phyloP scores from a whole-genome alignment of 2,329 filamentous ascomycete species.

The Thermoascus crustaceus region DNA sequence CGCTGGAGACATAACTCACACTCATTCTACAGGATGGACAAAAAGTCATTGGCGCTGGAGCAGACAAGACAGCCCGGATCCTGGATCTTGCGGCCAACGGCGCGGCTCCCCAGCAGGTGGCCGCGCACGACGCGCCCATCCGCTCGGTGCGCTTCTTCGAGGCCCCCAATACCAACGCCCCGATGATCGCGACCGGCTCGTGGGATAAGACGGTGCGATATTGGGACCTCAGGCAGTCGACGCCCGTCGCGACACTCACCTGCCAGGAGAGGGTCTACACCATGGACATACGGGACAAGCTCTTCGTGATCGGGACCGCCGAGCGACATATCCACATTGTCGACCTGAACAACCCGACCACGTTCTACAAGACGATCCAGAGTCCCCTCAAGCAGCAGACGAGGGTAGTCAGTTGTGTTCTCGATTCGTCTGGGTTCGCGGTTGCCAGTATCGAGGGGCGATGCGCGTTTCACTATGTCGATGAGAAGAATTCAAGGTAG shows the following conservation, averaged over 20 bases:
- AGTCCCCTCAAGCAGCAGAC: constrained; percentile 90
- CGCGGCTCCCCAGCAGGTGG: constrained; percentile 52
- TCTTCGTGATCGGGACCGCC: constrained; percentile 74
- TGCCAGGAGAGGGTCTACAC: constrained; percentile 50
- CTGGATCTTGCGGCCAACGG: constrained; percentile 56
- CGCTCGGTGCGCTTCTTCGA: constrained; percentile 58
- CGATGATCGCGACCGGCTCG: constrained; percentile 69
- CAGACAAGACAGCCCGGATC: constrained; percentile 71
- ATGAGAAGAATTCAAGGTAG: constrained; percentile 62
- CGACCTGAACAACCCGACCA: constrained; percentile 67
- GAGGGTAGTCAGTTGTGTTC: constrained; percentile 75
- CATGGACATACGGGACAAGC: constrained; percentile 68
- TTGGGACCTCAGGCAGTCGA: constrained; percentile 33
- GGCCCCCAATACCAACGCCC: constrained; percentile 56
- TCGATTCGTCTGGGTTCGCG: constrained; percentile 74
- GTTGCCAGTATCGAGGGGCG: constrained; percentile 82
- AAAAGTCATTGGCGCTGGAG: constrained; percentile 67
- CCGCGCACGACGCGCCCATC: constrained; percentile 66
- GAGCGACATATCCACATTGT: constrained; percentile 81
- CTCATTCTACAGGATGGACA: constrained; percentile 57
- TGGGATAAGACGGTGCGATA: constrained; percentile 37
- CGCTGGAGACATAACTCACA: constrained; percentile 1
- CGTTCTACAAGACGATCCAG: constrained; percentile 79
- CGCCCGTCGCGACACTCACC: constrained; percentile 17
- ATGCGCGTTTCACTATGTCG: constrained; percentile 84